A percentile compares a stretch with the other conserved stretches of the same genome.
These are phyloP conservation scores for Aquilaria malaccensis DNA, from an alignment of 345 rosid species.

Conservation along the genomic window DNA sequence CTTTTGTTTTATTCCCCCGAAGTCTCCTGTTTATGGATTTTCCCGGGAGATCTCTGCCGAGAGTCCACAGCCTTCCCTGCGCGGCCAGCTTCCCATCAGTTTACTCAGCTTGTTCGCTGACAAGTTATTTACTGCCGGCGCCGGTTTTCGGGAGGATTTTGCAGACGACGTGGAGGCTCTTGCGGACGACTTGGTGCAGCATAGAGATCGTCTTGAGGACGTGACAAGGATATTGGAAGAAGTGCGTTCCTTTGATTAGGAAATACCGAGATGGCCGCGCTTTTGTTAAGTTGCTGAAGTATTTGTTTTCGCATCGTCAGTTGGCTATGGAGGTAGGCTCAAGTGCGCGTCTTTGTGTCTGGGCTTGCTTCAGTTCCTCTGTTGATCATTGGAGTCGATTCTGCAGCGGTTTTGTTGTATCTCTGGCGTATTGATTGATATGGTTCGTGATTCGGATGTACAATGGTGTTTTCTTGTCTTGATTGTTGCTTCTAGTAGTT, in stretches of 20 bases:
- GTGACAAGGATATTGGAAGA: slow-evolving; percentile 47
- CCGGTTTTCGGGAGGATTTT: slow-evolving; percentile 18
- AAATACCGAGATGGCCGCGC: slow-evolving; percentile 31
- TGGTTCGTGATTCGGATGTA: neutral
- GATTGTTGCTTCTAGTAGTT: neutral
- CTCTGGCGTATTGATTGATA: neutral
- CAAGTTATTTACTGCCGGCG: slow-evolving; percentile 12
- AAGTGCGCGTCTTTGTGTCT: neutral
- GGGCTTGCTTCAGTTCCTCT: neutral
- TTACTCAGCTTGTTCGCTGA: slow-evolving; percentile 19
- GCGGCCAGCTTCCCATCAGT: neutral
- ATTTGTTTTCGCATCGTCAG: slow-evolving; percentile 38
- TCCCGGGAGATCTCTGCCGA: slow-evolving; percentile 5
- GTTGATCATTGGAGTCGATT: neutral
- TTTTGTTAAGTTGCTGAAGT: slow-evolving; percentile 53
- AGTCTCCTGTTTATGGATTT: slow-evolving; percentile 9
- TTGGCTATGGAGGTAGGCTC: slow-evolving; percentile 55
- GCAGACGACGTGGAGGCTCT: slow-evolving; percentile 27
- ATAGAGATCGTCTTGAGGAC: slow-evolving; percentile 23
- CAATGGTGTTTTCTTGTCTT: neutral
- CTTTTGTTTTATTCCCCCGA: slow-evolving; percentile 13
- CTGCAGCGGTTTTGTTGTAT: slow-evolving; percentile 1
- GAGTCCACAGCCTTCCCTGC: neutral
- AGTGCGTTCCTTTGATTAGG: slow-evolving; percentile 30
- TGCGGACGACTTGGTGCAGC: slow-evolving; percentile 34